These are phyloP conservation scores for Tolypocladium inflatum DNA, from an alignment of 2,329 filamentous ascomycete genomes.

Conservation along the genomic window DNA sequence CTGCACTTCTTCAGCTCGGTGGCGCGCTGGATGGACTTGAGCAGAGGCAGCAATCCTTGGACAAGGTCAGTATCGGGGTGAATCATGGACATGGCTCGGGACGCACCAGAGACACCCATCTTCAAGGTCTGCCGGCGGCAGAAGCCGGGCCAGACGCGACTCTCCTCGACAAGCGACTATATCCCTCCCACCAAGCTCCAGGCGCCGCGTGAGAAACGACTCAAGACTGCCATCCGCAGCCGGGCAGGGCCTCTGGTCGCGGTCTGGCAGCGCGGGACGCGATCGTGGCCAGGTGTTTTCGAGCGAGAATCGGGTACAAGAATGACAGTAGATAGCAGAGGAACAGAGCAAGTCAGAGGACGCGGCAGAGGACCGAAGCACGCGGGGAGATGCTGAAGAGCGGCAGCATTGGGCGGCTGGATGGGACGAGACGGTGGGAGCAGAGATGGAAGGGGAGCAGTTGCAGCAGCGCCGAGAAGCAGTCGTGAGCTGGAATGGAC, in stretches of 20 bases:
- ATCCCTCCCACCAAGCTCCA: not conserved
- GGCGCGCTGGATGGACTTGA: conserved; percentile 93
- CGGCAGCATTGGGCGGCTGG: not conserved
- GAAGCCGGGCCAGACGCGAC: not conserved
- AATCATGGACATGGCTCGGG: not conserved
- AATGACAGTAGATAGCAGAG: not conserved
- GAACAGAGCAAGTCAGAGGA: not conserved
- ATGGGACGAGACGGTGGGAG: not conserved
- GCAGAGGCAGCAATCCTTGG: conserved; percentile 73
- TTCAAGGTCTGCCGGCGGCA: conserved; percentile 3
- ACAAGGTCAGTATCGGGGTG: conserved; percentile 9
- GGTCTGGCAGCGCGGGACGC: not conserved
- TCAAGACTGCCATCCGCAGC: not conserved
- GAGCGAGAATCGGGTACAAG: not conserved
- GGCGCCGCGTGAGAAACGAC: not conserved
- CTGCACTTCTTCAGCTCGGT: conserved; percentile 77
- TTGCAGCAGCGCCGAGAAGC: not conserved
- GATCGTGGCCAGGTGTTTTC: not conserved
- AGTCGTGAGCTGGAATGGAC: not conserved
- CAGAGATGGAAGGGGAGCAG: not conserved
- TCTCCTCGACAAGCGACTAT: not conserved
- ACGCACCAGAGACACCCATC: conserved; percentile 28
- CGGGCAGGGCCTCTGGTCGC: not conserved
- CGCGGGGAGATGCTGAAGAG: not conserved
- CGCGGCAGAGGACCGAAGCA: not conserved